Evolutionary conservation across 1,284 basidiomycete genomes (phyloP).

Genomic region (Leccinum subspadiceum): DNA sequence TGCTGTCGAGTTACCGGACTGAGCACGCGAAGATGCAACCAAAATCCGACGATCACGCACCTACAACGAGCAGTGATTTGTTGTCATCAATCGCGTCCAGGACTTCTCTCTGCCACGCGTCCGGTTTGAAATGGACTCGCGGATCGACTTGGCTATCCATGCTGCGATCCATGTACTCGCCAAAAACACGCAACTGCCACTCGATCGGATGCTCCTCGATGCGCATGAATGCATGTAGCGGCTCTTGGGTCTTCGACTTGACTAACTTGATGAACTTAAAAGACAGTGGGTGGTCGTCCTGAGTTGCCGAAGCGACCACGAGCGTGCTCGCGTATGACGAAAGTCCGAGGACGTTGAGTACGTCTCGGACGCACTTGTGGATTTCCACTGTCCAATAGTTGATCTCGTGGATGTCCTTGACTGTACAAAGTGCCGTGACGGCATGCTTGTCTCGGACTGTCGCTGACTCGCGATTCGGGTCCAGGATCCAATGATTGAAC

Average conservation of each 20-base stretch:
- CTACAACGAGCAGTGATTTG: constrained; percentile 63
- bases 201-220: constrained; percentile 53
- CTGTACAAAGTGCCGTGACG: constrained; percentile 44
- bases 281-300: constrained; percentile 39
- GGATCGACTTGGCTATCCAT: constrained; percentile 60
- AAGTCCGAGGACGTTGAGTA: constrained; percentile 49
- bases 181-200: constrained; percentile 70
- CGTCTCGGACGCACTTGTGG: constrained; percentile 36
- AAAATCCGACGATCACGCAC: constrained; percentile 35
- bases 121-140: constrained; percentile 63
- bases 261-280: constrained; percentile 59
- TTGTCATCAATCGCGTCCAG: constrained; percentile 60
- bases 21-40: not conserved
- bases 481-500: constrained; percentile 51
- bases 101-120: constrained; percentile 68
- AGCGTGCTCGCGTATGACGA: constrained; percentile 35
- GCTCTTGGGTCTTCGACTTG: constrained; percentile 41
- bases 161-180: constrained; percentile 68
- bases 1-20: constrained; percentile 35
- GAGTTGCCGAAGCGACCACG: constrained; percentile 14
- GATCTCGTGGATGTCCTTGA: constrained; percentile 44
- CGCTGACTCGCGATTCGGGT: constrained; percentile 37
- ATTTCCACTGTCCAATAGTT: constrained; percentile 39
- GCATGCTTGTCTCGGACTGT: constrained; percentile 43
- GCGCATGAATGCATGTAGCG: constrained; percentile 51